These are phyloP conservation scores for Melaleuca alternifolia DNA, from an alignment of 345 rosid species.

Conservation along the genomic window DNA sequence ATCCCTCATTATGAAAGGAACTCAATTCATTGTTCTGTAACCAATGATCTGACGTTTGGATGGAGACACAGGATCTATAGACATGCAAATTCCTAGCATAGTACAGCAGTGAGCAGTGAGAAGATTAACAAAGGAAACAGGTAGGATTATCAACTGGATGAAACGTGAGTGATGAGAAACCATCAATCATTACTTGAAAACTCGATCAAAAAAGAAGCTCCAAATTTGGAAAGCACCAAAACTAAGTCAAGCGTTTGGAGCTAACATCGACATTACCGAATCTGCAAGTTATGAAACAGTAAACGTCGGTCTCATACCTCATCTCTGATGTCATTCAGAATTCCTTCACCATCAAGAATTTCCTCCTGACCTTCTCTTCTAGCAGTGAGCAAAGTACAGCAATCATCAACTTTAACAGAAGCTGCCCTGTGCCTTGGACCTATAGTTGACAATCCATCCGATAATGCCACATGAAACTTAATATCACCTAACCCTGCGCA, in stretches of 20 bases:
- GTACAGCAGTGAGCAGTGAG: not conserved
- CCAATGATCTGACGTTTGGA: not conserved
- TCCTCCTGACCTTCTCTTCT: conserved; percentile 52
- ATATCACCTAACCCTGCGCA: conserved; percentile 45
- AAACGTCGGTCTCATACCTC: conserved; percentile 29
- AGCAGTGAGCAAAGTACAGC: conserved; percentile 56
- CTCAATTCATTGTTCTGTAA: not conserved
- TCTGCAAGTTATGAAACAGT: not conserved
- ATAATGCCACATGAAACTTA: conserved; percentile 52
- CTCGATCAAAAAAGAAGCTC: not conserved
- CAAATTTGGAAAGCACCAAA: not conserved
- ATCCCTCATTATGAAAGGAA: not conserved
- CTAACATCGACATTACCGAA: not conserved
- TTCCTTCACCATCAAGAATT: conserved; percentile 57
- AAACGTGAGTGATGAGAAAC: not conserved
- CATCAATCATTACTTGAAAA: not conserved
- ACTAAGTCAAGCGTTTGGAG: not conserved
- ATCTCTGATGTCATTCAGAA: conserved; percentile 34
- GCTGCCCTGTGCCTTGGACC: conserved; percentile 60
- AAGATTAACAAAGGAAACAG: not conserved
- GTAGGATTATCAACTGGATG: not conserved
- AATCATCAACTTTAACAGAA: conserved; percentile 28
- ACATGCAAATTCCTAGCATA: not conserved
- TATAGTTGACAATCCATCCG: conserved; percentile 49
- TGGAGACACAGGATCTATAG: not conserved